Conservation (phyloP, 371 early-diverging fungal genomes). For the Lichtheimia ornata region DNA sequence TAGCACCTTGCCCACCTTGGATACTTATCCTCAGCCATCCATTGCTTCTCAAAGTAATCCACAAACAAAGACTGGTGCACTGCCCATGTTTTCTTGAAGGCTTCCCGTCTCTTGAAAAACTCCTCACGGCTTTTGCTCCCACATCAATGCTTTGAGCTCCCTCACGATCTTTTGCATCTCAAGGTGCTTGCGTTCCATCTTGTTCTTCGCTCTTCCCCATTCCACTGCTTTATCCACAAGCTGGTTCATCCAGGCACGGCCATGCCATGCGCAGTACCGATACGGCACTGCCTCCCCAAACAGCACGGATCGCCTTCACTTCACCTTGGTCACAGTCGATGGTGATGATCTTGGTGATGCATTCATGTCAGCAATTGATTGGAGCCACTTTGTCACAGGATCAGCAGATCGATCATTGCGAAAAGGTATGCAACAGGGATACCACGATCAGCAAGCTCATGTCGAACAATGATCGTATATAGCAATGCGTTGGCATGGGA, state of each 20-base stretch:
- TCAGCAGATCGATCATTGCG: neutral
- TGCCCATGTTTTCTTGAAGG: no score
- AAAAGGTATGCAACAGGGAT: neutral
- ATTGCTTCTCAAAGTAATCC: no score
- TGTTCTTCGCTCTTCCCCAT: no score
- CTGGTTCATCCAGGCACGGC: neutral
- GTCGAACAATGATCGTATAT: neutral
- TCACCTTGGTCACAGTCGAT: neutral
- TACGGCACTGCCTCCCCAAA: neutral
- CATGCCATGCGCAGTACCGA: conserved; percentile 3
- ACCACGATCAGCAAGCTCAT: neutral
- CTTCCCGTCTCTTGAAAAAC: no score
- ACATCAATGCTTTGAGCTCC: no score
- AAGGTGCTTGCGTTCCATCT: no score
- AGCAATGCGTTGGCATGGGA: neutral
- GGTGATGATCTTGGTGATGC: neutral
- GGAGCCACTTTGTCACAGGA: neutral
- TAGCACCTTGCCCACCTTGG: no score
- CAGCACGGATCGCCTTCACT: neutral
- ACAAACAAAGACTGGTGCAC: no score
- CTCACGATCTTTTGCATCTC: no score
- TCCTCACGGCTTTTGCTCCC: no score
- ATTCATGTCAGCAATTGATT: neutral
- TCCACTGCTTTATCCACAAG: no score
- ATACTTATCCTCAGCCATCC: no score